A percentile compares a stretch with the other conserved stretches of the same genome.
phyloP scores from a whole-genome alignment of 768 basidiomycete genomes.

The Tricholoma bakamatsutake region DNA sequence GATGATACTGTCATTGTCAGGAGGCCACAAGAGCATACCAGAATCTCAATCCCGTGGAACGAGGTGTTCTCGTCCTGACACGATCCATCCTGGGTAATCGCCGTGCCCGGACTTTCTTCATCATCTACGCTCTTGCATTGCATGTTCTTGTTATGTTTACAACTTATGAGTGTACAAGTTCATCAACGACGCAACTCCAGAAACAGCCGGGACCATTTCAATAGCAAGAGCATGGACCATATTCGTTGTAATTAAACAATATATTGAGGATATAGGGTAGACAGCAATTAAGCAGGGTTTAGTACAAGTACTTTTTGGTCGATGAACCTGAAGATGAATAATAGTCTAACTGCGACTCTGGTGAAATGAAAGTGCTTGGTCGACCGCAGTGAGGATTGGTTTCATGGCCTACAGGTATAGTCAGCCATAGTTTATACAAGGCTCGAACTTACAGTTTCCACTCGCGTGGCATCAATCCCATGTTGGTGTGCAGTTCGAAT shows the following conservation, averaged over 20 bases:
- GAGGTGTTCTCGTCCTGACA: constrained; percentile 80
- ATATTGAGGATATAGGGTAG: constrained; percentile 15
- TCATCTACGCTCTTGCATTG: constrained; percentile 76
- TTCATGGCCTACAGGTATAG: constrained; percentile 56
- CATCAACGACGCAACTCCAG: constrained; percentile 43
- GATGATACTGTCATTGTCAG: constrained; percentile 32
- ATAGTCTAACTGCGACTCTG: constrained; percentile 23
- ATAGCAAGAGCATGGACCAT: constrained; percentile 15
- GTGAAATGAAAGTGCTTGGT: constrained; percentile 64
- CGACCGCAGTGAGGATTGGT: constrained; percentile 66
- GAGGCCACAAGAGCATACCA: constrained; percentile 94
- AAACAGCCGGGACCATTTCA: constrained; percentile 46
- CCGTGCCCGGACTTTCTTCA: constrained; percentile 83
- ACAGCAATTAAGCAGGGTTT: background rate
- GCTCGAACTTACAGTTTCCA: constrained; percentile 53
- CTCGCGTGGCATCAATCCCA: constrained; percentile 54
- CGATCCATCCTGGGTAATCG: constrained; percentile 85
- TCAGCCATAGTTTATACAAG: background rate
- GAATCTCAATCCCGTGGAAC: constrained; percentile 86
- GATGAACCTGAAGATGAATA: background rate
- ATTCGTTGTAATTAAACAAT: constrained; percentile 23
- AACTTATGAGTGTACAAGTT: constrained; percentile 63
- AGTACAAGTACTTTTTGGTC: background rate
- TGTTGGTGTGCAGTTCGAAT: constrained; percentile 54
- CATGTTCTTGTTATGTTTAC: constrained; percentile 82